These are phyloP conservation scores for Hypoxylon sp. DNA, from an alignment of 2,329 filamentous ascomycete genomes.

Conservation along the genomic window DNA sequence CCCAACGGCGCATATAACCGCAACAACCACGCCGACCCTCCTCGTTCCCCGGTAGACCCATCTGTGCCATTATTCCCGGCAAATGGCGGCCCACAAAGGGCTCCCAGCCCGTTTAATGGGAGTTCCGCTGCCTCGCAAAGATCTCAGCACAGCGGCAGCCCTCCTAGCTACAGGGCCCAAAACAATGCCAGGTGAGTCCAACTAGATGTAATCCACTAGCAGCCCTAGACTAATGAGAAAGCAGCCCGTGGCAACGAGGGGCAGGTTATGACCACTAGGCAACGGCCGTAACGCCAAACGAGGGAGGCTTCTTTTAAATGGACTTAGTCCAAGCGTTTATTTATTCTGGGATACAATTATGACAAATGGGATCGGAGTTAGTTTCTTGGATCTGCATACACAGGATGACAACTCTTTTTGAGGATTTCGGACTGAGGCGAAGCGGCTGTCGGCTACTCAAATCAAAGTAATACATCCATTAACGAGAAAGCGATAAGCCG, in stretches of 20 bases:
- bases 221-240: conserved; percentile 44
- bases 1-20: conserved; percentile 39
- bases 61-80: conserved; percentile 66
- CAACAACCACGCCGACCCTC: conserved; percentile 50
- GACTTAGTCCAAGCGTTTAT: conserved; percentile 44
- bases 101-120: conserved; percentile 51
- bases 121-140: conserved; percentile 53
- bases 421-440: conserved; percentile 42
- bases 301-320: conserved; percentile 48
- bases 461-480: conserved; percentile 12
- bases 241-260: conserved; percentile 68
- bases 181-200: conserved; percentile 61
- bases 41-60: conserved; percentile 63
- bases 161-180: conserved; percentile 56
- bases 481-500: conserved; percentile 10
- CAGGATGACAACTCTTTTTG: conserved; percentile 41
- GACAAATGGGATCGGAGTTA: conserved; percentile 51
- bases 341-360: conserved; percentile 49
- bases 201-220: neutral
- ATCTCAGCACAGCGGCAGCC: conserved; percentile 58
- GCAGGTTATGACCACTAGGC: conserved; percentile 66
- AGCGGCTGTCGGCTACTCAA: conserved; percentile 33
- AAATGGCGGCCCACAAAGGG: conserved; percentile 47
- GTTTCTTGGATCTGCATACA: conserved; percentile 50
- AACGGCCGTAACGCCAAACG: conserved; percentile 41